phyloP scores from a whole-genome alignment of 2,329 filamentous ascomycete genomes.

The Magnaporthiopsis incrustans region DNA sequence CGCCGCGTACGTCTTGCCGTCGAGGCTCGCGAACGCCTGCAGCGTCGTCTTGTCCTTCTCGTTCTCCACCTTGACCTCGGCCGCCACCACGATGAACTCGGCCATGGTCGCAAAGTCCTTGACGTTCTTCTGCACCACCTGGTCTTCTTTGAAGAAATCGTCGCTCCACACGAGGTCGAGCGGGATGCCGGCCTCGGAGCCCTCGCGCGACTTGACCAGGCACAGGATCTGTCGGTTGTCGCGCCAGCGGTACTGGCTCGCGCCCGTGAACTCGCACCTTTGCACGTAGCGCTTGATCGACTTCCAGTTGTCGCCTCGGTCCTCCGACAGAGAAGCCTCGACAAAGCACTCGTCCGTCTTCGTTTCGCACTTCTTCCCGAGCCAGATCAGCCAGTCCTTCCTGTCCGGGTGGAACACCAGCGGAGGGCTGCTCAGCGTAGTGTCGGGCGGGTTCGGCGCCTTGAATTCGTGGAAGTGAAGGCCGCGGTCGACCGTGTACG shows the following conservation, averaged over 20 bases:
- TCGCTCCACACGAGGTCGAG: slow-evolving; percentile 68
- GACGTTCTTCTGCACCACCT: slow-evolving; percentile 61
- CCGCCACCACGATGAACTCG: slow-evolving; percentile 89
- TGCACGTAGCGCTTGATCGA: slow-evolving; percentile 65
- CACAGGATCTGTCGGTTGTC: slow-evolving; percentile 51
- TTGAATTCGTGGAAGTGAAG: slow-evolving; percentile 66
- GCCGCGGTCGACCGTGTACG: slow-evolving; percentile 76
- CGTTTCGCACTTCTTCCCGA: slow-evolving; percentile 62
- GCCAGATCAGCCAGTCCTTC: slow-evolving; percentile 89
- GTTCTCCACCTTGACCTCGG: slow-evolving; percentile 44
- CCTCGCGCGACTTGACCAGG: slow-evolving; percentile 54
- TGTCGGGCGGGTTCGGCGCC: slow-evolving; percentile 36
- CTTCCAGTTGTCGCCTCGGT: slow-evolving; percentile 75
- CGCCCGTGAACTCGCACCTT: slow-evolving; percentile 81
- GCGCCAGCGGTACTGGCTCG: slow-evolving; percentile 45
- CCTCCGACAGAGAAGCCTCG: slow-evolving; percentile 67
- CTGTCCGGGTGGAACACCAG: slow-evolving; percentile 77
- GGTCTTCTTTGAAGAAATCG: slow-evolving; percentile 64
- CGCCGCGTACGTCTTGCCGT: slow-evolving; percentile 73
- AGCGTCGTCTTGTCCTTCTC: slow-evolving; percentile 61
- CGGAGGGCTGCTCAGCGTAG: slow-evolving; percentile 22
- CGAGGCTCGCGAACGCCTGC: slow-evolving; percentile 73
- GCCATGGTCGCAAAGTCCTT: slow-evolving; percentile 89
- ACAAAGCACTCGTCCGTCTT: slow-evolving; percentile 52
- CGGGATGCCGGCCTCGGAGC: slow-evolving; percentile 54